Conservation (phyloP, 495 filamentous ascomycete genomes). For the Amorphotheca resinae region DNA sequence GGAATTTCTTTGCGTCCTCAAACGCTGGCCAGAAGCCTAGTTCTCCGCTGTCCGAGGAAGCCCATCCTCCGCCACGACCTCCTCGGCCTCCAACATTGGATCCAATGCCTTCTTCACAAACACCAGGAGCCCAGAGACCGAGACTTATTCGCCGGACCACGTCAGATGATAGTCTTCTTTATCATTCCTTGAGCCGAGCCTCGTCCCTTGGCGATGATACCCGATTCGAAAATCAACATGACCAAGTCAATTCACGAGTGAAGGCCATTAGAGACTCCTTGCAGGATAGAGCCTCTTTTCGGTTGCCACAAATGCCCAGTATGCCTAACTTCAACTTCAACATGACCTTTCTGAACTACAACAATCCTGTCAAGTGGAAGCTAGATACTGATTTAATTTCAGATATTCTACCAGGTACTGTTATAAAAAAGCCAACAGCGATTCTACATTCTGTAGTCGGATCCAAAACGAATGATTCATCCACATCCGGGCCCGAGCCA, state of each 20-base stretch:
- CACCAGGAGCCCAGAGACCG: conserved; percentile 7
- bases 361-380: conserved; percentile 21
- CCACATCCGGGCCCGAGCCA: not conserved
- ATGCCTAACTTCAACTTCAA: conserved; percentile 38
- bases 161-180: conserved; percentile 66
- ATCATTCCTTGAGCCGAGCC: conserved; percentile 53
- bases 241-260: conserved; percentile 71
- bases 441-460: not conserved
- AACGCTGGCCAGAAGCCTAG: conserved; percentile 3
- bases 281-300: conserved; percentile 62
- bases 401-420: conserved; percentile 11
- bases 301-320: conserved; percentile 50
- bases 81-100: not conserved
- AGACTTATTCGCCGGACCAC: conserved; percentile 42
- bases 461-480: not conserved
- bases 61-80: not conserved
- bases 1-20: conserved; percentile 29
- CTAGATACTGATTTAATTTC: conserved; percentile 29
- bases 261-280: conserved; percentile 87
- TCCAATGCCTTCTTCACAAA: not conserved
- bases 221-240: conserved; percentile 67
- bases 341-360: conserved; percentile 20
- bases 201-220: conserved; percentile 80
- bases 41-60: conserved; percentile 25
- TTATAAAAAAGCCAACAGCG: conserved; percentile 2